Evolutionary conservation across 441 rosid species (phyloP).

Genomic region (Codiaeum variegatum): DNA sequence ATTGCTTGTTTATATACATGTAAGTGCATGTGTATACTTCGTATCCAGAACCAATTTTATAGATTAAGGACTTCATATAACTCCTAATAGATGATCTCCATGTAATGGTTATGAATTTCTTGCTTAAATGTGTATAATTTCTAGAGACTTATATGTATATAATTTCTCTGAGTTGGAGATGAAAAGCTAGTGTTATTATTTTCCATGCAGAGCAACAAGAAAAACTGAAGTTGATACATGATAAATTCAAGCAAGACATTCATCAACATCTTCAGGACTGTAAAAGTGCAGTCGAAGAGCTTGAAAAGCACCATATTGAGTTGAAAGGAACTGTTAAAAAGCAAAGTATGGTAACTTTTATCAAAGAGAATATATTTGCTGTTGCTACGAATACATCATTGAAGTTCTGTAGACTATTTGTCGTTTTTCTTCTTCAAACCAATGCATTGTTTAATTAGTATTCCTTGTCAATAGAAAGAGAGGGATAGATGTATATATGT

Average conservation of each 20-base stretch:
- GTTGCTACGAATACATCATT: not conserved
- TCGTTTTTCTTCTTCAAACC: not conserved
- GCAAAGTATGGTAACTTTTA: constrained; percentile 56
- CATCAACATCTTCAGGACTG: constrained; percentile 54
- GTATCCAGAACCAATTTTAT: not conserved
- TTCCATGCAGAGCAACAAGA: constrained; percentile 64
- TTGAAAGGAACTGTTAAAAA: constrained; percentile 60
- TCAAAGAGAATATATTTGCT: constrained; percentile 13
- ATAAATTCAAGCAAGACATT: constrained; percentile 60
- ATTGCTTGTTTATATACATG: not conserved
- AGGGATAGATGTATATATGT: not conserved
- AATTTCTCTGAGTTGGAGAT: not conserved
- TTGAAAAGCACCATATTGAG: constrained; percentile 57
- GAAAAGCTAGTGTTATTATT: constrained; percentile 7
- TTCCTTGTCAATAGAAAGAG: not conserved
- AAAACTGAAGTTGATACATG: constrained; percentile 54
- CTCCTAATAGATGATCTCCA: not conserved
- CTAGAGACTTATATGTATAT: not conserved
- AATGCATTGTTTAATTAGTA: not conserved
- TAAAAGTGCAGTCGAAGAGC: constrained; percentile 46
- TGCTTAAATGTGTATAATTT: not conserved
- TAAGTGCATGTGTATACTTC: not conserved
- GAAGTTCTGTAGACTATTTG: constrained; percentile 8
- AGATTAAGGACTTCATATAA: not conserved
- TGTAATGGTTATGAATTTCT: not conserved